Conservation (phyloP, 192 early-diverging fungal genomes). For the Geosiphon pyriformis region DNA sequence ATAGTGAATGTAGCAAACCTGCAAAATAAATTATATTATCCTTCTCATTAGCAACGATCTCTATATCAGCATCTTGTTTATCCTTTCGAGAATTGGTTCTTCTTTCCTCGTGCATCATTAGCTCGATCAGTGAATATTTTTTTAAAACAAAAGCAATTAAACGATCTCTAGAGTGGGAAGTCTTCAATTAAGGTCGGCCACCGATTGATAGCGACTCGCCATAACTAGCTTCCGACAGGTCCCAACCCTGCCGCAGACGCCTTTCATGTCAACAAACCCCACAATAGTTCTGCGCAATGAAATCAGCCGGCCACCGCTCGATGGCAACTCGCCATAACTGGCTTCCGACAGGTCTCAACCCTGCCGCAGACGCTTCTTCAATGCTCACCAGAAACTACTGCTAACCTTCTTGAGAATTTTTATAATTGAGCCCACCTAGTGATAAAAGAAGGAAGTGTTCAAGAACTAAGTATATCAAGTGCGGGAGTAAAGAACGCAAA, state of each 20-base stretch:
- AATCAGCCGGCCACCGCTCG: slow-evolving; percentile 20
- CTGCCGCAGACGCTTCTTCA: slow-evolving; percentile 25
- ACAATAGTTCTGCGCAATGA: slow-evolving; percentile 9
- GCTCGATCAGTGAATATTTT: too few species aligned
- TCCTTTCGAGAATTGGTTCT: too few species aligned
- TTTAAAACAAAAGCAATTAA: neutral
- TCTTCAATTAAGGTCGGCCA: slow-evolving; percentile 18
- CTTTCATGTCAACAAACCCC: neutral
- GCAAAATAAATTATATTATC: too few species aligned
- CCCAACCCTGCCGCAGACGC: slow-evolving; percentile 20
- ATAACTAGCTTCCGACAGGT: slow-evolving; percentile 24
- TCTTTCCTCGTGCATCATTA: too few species aligned
- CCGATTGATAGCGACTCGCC: slow-evolving; percentile 23
- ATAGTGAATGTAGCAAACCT: too few species aligned
- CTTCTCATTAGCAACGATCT: too few species aligned
- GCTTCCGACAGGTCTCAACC: slow-evolving; percentile 25
- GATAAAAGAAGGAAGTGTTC: too few species aligned
- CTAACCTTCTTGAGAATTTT: neutral
- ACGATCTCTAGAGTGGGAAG: slow-evolving; percentile 16
- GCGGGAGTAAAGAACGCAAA: too few species aligned
- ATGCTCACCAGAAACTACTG: slow-evolving; percentile 15
- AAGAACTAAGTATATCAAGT: too few species aligned
- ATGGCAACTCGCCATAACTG: slow-evolving; percentile 26
- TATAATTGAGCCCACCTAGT: neutral
- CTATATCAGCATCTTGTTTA: too few species aligned